Conservation (phyloP, 257 asterid species). For the Schizonepeta tenuifolia region DNA sequence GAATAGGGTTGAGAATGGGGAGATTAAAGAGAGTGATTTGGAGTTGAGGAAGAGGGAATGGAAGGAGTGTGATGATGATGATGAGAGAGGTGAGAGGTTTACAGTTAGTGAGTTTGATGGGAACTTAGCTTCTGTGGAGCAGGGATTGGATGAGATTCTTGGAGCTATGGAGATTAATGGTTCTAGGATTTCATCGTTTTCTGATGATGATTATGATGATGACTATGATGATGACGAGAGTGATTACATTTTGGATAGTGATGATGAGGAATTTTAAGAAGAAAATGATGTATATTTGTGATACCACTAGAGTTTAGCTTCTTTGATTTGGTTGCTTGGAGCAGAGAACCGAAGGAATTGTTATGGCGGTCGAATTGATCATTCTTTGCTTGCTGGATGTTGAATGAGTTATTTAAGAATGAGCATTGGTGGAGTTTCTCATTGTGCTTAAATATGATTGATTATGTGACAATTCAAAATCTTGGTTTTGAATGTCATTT, state of each 20-base stretch:
- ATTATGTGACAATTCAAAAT: neutral
- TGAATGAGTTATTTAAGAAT: neutral
- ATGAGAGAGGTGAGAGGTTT: conserved; percentile 40
- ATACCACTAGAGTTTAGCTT: conserved; percentile 9
- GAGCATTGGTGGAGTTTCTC: neutral
- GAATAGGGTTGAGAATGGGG: conserved; percentile 80
- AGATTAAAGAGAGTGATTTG: conserved; percentile 73
- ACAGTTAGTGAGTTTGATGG: conserved; percentile 73
- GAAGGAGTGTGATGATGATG: conserved; percentile 45
- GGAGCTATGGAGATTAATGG: conserved; percentile 45
- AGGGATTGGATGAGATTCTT: conserved; percentile 52
- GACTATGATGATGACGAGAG: conserved; percentile 48
- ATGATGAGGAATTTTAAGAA: conserved; percentile 48
- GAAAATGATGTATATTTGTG: conserved; percentile 34
- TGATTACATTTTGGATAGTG: conserved; percentile 55
- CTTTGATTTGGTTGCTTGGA: conserved; percentile 9
- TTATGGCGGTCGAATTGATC: neutral
- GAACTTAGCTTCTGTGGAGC: conserved; percentile 38
- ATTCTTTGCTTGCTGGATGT: neutral
- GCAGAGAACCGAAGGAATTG: neutral
- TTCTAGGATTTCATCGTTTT: conserved; percentile 58
- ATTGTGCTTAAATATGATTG: conserved; percentile 5
- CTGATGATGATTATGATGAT: conserved; percentile 40
- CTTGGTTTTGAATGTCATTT: conserved; percentile 20
- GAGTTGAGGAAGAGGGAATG: conserved; percentile 46